These are phyloP conservation scores for Pinus tabuliformis DNA, from an alignment of 75 land plant genomes.

Conservation along the genomic window DNA sequence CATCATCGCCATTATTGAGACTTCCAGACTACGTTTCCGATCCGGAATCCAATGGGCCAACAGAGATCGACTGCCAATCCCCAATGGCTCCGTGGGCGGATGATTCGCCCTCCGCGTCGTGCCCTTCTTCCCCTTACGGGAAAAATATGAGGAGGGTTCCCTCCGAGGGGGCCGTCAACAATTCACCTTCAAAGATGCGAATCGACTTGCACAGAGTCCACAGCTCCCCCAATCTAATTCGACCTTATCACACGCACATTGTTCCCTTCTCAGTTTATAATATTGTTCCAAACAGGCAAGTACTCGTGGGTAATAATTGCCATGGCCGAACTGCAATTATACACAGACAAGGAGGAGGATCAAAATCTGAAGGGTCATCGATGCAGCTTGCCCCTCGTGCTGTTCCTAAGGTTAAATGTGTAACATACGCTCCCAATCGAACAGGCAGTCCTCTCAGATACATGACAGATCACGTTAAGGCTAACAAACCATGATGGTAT, in stretches of 20 bases:
- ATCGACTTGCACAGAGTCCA: slow-evolving; percentile 4
- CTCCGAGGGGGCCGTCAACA: not conserved
- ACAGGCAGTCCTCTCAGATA: too few species aligned
- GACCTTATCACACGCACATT: not conserved
- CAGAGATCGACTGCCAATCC: slow-evolving; percentile 7
- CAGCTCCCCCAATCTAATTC: slow-evolving; percentile 16
- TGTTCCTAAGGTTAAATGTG: too few species aligned
- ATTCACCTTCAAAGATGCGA: not conserved
- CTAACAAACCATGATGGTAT: too few species aligned
- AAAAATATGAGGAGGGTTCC: not conserved
- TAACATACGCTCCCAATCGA: too few species aligned
- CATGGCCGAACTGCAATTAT: not conserved
- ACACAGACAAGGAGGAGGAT: slow-evolving; percentile 5
- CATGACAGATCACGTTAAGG: too few species aligned
- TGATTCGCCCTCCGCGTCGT: too few species aligned
- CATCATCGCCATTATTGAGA: not conserved
- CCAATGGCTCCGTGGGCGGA: not conserved
- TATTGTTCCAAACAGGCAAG: too few species aligned
- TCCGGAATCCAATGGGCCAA: not conserved
- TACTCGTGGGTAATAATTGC: not conserved
- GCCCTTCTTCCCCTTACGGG: too few species aligned
- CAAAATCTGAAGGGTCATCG: too few species aligned
- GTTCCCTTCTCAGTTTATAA: not conserved
- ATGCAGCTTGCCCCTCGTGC: too few species aligned
- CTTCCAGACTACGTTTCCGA: not conserved